A percentile compares a stretch with the other conserved stretches of the same genome.
These are phyloP conservation scores for Aspergillus tanneri DNA, from an alignment of 2,329 filamentous ascomycete genomes.

Conservation along the genomic window DNA sequence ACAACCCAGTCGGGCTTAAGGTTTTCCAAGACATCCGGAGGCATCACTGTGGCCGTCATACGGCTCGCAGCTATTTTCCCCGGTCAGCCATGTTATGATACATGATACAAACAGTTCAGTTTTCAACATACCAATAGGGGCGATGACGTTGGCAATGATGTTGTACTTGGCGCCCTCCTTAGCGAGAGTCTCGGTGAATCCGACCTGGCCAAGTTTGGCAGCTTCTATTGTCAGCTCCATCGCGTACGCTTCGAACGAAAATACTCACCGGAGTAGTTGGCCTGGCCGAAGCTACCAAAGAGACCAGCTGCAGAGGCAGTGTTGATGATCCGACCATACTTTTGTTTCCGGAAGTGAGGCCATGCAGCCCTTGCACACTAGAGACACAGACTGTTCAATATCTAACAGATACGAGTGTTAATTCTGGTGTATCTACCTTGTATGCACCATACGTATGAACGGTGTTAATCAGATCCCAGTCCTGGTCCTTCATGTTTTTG, in stretches of 20 bases:
- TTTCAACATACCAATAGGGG: constrained; percentile 63
- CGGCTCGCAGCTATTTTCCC: constrained; percentile 71
- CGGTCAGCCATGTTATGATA: neutral
- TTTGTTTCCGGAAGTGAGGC: constrained; percentile 98
- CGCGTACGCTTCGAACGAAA: constrained; percentile 3
- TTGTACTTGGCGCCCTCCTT: constrained; percentile 99
- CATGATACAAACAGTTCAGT: neutral
- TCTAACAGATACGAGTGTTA: neutral
- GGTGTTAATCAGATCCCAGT: constrained; percentile 93
- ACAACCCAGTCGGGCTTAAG: constrained; percentile 94
- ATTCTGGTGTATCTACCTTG: constrained; percentile 56
- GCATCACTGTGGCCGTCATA: constrained; percentile 95
- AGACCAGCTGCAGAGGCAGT: constrained; percentile 94
- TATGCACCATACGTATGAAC: constrained; percentile 93
- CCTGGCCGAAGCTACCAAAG: constrained; percentile 93
- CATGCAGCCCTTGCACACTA: constrained; percentile 86
- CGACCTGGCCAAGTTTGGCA: constrained; percentile 91
- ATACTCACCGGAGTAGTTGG: constrained; percentile 77
- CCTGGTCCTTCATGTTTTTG: constrained; percentile 96
- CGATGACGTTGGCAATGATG: constrained; percentile 91
- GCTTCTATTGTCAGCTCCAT: constrained; percentile 51
- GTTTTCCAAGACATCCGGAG: constrained; percentile 81
- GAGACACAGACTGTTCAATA: constrained; percentile 14
- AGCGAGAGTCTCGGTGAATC: constrained; percentile 95
- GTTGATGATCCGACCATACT: constrained; percentile 95